Evolutionary conservation across 148 eudicot genomes (phyloP).

Genomic region (Amaranthus cruentus): DNA sequence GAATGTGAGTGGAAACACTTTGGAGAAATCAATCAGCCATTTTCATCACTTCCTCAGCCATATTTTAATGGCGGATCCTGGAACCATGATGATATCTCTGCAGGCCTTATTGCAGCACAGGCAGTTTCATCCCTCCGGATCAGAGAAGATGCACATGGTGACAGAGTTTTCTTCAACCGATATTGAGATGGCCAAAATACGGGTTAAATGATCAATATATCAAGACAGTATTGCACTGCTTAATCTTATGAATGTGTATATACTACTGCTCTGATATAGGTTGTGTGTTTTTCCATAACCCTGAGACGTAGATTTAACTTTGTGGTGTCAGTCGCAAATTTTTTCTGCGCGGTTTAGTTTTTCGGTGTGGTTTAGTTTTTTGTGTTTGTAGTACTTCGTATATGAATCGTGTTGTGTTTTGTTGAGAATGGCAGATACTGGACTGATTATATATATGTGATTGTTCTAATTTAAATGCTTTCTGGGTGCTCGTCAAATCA

Average conservation of each 20-base stretch:
- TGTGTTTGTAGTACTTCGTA: not conserved
- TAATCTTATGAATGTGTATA: slow-evolving; percentile 7
- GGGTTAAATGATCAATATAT: slow-evolving; percentile 8
- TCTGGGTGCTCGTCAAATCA: too few species aligned
- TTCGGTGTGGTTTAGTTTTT: too few species aligned
- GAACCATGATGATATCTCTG: slow-evolving; percentile 48
- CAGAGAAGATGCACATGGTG: slow-evolving; percentile 54
- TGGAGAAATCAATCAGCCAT: slow-evolving; percentile 36
- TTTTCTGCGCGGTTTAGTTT: not conserved
- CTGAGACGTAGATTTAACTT: not conserved
- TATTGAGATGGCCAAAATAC: slow-evolving; percentile 21
- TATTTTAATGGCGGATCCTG: slow-evolving; percentile 41
- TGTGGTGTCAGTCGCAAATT: not conserved
- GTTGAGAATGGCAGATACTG: slow-evolving; percentile 1
- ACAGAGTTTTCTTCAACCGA: slow-evolving; percentile 41
- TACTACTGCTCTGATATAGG: slow-evolving; percentile 12
- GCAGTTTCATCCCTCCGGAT: slow-evolving; percentile 83
- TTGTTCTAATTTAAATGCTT: not conserved
- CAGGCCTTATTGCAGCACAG: slow-evolving; percentile 67
- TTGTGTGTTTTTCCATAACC: not conserved
- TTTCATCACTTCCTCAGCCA: slow-evolving; percentile 35
- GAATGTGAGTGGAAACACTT: slow-evolving; percentile 40
- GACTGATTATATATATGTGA: slow-evolving; percentile 5
- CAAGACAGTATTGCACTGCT: slow-evolving; percentile 3
- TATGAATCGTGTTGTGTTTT: slow-evolving; percentile 11